phyloP scores from a whole-genome alignment of 2,329 filamentous ascomycete species.

The Arthrobotrys megalospora region DNA sequence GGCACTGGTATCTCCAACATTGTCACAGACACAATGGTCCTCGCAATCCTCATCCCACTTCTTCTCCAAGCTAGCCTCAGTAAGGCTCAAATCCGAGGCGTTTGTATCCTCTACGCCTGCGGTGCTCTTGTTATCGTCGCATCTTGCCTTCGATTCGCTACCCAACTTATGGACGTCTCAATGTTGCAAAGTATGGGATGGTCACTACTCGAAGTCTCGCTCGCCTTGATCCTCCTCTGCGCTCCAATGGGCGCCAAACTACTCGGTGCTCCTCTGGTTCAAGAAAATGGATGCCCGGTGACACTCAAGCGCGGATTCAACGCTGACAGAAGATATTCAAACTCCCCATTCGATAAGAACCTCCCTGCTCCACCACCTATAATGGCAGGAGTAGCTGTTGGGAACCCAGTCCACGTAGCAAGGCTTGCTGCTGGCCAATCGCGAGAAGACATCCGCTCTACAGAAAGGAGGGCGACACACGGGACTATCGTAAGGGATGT shows the following conservation, averaged over 20 bases:
- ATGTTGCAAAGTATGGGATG: conserved; percentile 64
- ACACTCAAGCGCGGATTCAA: conserved; percentile 28
- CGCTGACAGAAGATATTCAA: conserved; percentile 51
- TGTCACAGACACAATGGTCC: conserved; percentile 65
- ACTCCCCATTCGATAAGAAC: conserved; percentile 52
- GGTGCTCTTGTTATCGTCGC: conserved; percentile 64
- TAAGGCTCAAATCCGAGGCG: conserved; percentile 60
- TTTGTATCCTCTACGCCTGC: conserved; percentile 62
- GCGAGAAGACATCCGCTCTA: conserved; percentile 13
- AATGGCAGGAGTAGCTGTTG: conserved; percentile 18
- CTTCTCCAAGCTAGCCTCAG: conserved; percentile 63
- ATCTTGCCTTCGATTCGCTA: conserved; percentile 65
- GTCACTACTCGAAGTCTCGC: conserved; percentile 64
- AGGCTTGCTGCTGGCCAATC: conserved; percentile 19
- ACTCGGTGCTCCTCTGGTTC: conserved; percentile 61
- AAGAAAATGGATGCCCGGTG: conserved; percentile 53
- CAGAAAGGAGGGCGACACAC: background rate
- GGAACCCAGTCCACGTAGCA: conserved; percentile 26
- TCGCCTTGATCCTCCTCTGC: conserved; percentile 63
- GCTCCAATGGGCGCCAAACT: conserved; percentile 64
- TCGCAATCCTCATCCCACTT: conserved; percentile 64
- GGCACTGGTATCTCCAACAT: conserved; percentile 64
- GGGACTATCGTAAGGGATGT: conserved; percentile 53
- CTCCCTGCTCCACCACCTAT: conserved; percentile 35
- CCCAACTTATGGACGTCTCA: conserved; percentile 65